Evolutionary conservation across 805 yeast species (phyloP), one percentile per base, ranked within the genome.

Genomic region (Wickerhamomyces mucosus): DNA sequence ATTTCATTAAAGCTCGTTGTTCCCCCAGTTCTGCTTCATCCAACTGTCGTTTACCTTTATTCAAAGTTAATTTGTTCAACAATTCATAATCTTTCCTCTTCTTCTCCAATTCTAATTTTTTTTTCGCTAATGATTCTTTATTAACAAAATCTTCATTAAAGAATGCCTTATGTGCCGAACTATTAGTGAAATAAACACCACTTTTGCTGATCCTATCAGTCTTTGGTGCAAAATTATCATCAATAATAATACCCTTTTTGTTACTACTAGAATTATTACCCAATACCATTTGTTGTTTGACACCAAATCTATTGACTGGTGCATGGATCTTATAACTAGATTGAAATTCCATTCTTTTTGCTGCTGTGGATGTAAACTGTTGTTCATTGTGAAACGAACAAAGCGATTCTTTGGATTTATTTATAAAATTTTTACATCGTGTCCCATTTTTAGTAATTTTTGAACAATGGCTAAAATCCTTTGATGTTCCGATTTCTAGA

Each of bases 291-390:
- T 67, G 59, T 35, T 65, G 72, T 32, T 47, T 58, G 18, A 45
- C 47, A 13, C 67, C 72, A 26, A 59, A 48, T 17, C 63, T 61
- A n/a, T 31, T 31, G 5, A 86, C 76, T 24, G 44, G 43, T 6
- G 84, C 69, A 43, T 74, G 66, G 55, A 72, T 52, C 35, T 75
- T 56, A 37, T 67, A 61, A 37, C 72, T 58, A 12, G 81, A 71
- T 52, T 75, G 81, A 33, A 89, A 61, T 51, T 88, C 97, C 62
- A 84, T 70, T 39, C 97, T 61, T 38, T 70, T 65, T n/a, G 75
- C 65, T 15, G 72, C 67, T 0, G 69, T 54, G 27, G 63, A 63
- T 27, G 67, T 64, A 33, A 73, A 60, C 27, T 71, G 63, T 29
- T 64, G 42, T 39, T 83, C 89, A 13, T 68, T 60, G 48, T 88